Evolutionary conservation across 805 yeast genomes (phyloP).

Genomic region (Yarrowia porcina): DNA sequence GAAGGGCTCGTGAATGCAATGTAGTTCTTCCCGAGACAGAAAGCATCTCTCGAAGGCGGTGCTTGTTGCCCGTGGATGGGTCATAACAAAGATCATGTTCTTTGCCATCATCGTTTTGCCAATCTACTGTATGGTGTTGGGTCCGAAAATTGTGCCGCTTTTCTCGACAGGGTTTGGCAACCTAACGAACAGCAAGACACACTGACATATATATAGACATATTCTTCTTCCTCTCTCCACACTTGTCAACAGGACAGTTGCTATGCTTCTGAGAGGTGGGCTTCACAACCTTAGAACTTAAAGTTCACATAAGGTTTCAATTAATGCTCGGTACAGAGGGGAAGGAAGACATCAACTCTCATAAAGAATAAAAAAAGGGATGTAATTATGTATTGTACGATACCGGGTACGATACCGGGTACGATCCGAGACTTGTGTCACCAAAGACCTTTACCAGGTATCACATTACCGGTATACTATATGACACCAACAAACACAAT

Average conservation of each 20-base stretch:
- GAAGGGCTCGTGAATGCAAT: slow-evolving; percentile 34
- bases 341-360: too few species aligned
- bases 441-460: too few species aligned
- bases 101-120: slow-evolving; percentile 11
- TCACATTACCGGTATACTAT: too few species aligned
- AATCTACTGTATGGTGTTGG: not conserved
- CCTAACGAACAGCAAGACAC: not conserved
- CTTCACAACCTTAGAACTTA: not conserved
- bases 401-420: too few species aligned
- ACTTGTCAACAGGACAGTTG: slow-evolving; percentile 1
- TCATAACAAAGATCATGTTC: slow-evolving; percentile 30
- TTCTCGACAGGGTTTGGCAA: not conserved
- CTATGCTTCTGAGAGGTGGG: slow-evolving; percentile 1
- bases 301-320: not conserved
- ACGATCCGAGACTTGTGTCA: too few species aligned
- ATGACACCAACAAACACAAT: too few species aligned
- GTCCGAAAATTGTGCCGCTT: not conserved
- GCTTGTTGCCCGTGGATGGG: slow-evolving; percentile 35
- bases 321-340: not conserved
- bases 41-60: slow-evolving; percentile 34
- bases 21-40: slow-evolving; percentile 31
- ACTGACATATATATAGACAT: not conserved
- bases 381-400: too few species aligned
- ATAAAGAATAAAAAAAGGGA: too few species aligned
- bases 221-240: not conserved